Base-by-base conservation (phyloP, 495 filamentous ascomycete genomes). In the Penicillium fimorum region DNA sequence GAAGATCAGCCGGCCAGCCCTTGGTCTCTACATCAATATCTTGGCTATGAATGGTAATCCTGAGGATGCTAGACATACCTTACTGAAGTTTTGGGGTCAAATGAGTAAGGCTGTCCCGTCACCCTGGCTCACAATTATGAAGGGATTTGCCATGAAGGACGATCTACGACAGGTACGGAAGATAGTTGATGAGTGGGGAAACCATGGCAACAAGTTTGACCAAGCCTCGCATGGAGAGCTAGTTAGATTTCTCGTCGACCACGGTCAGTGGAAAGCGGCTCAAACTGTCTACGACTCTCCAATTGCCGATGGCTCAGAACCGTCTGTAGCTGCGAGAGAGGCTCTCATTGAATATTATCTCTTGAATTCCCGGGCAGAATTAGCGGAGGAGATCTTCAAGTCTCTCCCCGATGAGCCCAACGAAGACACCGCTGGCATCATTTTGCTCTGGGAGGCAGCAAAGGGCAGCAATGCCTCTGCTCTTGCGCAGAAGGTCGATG, bases 381-480 rank as follows among this genome's bases (percentile, higher is more conserved):
- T 86, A 82, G 87, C 85, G 2, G 75, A 80, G 46, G 60, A 76
- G 17, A 72, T 95, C 20, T 83, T 90, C 37, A 74, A 84, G 32
- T 72, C 82, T 5, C 64, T 92, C 17, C 64, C 85, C 25, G 71
- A 78, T 43, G 73, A 59, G 17, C 79, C 77, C 20, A 67, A 57
- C 27, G 81, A 87, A 37, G 71, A 78, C 24, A 75, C 64, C 11
- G 88, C 87, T 81, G 84, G 92, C 59, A 77, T 87, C 30, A 72
- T 87, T 7, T 78, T 96, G 41, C 81, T 88, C 46, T 96, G 89
- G 88, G 84, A 89, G 25, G 87, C 86, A 12, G 79, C 86, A 12
- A 81, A 86, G 57, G 86, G 85, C 9, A 87, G 82, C 64, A 83
- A 84, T 11, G 83, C 87, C 5, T 83, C 88, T 59, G 84, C 87